A percentile compares a stretch with the other conserved stretches of the same genome.
These are phyloP conservation scores for Alternaria brassicae DNA, from an alignment of 2,329 filamentous ascomycete genomes.

Conservation along the genomic window DNA sequence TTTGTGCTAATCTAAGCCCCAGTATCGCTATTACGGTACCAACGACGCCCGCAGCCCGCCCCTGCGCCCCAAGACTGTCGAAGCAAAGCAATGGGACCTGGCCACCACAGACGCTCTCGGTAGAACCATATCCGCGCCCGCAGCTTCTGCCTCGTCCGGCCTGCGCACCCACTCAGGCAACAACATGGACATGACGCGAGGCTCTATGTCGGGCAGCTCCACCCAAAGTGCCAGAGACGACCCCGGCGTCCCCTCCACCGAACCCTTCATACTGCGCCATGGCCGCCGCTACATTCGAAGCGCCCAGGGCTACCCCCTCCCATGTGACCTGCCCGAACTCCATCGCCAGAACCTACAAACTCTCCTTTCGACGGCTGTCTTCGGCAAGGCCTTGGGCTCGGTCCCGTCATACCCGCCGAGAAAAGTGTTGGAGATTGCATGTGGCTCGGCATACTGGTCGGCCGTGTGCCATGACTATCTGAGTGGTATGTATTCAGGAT, in stretches of 20 bases:
- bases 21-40: constrained; percentile 48
- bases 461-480: constrained; percentile 85
- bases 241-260: constrained; percentile 24
- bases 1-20: constrained; percentile 18
- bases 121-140: constrained; percentile 43
- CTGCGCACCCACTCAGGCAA: constrained; percentile 20
- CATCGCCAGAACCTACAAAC: constrained; percentile 88
- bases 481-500: constrained; percentile 51
- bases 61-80: constrained; percentile 40
- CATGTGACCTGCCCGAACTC: constrained; percentile 84
- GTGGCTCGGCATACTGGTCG: constrained; percentile 89
- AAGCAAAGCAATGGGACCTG: constrained; percentile 49
- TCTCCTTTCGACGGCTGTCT: constrained; percentile 79
- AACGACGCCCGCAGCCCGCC: constrained; percentile 33
- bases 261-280: constrained; percentile 72
- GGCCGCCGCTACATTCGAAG: constrained; percentile 85
- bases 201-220: constrained; percentile 50
- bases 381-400: constrained; percentile 80
- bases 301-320: constrained; percentile 77
- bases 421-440: constrained; percentile 81
- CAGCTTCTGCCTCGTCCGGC: constrained; percentile 27
- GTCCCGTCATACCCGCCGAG: constrained; percentile 68
- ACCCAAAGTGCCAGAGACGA: constrained; percentile 44
- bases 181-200: constrained; percentile 48
- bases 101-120: constrained; percentile 47